Conservation (phyloP, 768 basidiomycete species). For the Trametes punicea region DNA sequence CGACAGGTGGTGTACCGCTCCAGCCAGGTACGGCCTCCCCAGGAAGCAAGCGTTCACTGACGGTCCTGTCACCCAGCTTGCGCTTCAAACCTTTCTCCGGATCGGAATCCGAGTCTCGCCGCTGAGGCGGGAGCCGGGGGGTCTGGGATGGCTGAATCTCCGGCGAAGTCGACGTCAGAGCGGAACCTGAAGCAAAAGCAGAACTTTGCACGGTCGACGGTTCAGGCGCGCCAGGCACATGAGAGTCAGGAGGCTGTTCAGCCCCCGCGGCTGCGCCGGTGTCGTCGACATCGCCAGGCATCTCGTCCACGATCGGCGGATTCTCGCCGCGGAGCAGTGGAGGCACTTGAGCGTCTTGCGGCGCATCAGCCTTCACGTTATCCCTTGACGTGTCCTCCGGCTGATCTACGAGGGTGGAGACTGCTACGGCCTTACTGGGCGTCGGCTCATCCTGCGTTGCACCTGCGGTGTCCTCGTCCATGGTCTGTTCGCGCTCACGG, state of each 20-base stretch:
- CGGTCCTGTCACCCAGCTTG: slow-evolving; percentile 63
- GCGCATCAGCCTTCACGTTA: neutral
- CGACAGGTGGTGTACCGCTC: slow-evolving; percentile 16
- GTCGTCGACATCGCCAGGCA: slow-evolving; percentile 23
- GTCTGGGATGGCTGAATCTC: neutral
- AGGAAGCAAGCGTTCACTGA: slow-evolving; percentile 46
- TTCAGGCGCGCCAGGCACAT: slow-evolving; percentile 15
- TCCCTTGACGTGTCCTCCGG: neutral
- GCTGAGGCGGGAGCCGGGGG: slow-evolving; percentile 5
- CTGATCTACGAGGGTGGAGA: neutral
- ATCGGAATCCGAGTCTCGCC: slow-evolving; percentile 32
- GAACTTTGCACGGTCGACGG: neutral
- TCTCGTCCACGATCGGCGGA: slow-evolving; percentile 22
- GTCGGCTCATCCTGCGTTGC: neutral
- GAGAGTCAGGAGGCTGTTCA: slow-evolving; percentile 24
- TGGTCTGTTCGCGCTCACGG: slow-evolving; percentile 5
- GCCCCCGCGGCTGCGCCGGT: slow-evolving; percentile 26
- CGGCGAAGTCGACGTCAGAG: neutral
- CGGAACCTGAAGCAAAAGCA: neutral
- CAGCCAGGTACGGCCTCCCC: slow-evolving; percentile 9
- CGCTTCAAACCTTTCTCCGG: slow-evolving; percentile 66
- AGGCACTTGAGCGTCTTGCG: neutral
- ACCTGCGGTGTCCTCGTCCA: slow-evolving; percentile 1
- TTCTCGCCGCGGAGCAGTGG: slow-evolving; percentile 16
- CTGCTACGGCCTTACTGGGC: neutral